Percentiles rank a stretch among this genome's conserved stretches.
phyloP scores from a whole-genome alignment of 2,329 filamentous ascomycete genomes.

The Calonectria montana region DNA sequence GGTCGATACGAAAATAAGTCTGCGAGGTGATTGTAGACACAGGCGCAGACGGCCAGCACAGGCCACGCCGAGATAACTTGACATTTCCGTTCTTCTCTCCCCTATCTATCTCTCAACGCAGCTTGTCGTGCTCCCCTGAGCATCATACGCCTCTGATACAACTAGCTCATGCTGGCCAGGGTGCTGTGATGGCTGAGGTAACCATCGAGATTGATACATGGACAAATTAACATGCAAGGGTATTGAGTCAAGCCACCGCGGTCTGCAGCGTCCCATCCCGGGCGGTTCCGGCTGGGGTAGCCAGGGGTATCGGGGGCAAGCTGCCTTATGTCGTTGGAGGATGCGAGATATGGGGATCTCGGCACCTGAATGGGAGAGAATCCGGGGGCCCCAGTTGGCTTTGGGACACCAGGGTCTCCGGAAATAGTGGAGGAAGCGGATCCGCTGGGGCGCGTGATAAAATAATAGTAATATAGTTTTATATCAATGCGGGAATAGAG shows the following conservation, averaged over 20 bases:
- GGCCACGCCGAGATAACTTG: background rate
- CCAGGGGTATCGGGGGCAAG: background rate
- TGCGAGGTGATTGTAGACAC: background rate
- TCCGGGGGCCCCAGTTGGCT: slow-evolving; percentile 3
- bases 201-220: slow-evolving; percentile 11
- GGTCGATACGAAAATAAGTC: slow-evolving; percentile 5
- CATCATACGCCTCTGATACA: background rate
- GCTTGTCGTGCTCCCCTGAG: slow-evolving; percentile 26
- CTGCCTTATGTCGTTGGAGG: background rate
- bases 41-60: background rate
- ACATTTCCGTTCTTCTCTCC: background rate
- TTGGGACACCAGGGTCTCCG: background rate
- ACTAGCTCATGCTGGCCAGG: slow-evolving; percentile 17
- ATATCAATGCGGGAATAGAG: background rate
- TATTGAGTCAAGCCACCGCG: slow-evolving; percentile 9
- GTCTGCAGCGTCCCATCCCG: slow-evolving; percentile 6
- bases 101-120: slow-evolving; percentile 8
- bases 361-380: slow-evolving; percentile 2
- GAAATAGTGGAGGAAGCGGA: background rate
- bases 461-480: background rate
- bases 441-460: background rate
- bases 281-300: background rate
- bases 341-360: slow-evolving; percentile 12
- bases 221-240: slow-evolving; percentile 2
- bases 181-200: background rate